phyloP scores from a whole-genome alignment of 306 rosid genomes.

The Oemleria cerasiformis region DNA sequence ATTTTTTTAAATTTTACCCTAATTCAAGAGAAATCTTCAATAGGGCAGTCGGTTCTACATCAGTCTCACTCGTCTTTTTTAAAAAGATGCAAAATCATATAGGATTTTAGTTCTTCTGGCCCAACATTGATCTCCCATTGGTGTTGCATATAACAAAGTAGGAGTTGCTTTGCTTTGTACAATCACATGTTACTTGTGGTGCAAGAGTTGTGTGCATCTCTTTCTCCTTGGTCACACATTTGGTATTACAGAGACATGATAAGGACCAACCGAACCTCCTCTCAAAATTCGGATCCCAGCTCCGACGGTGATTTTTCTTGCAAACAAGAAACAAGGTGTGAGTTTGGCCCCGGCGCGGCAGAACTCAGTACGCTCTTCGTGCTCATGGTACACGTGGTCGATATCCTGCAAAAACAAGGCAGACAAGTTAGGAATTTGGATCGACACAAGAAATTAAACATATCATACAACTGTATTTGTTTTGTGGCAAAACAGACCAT shows the following conservation, averaged over 20 bases:
- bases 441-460: neutral
- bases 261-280: conserved; percentile 15
- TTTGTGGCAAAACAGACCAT: conserved; percentile 16
- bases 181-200: neutral
- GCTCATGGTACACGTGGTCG: conserved; percentile 21
- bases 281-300: conserved; percentile 24
- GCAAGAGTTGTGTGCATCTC: neutral
- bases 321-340: conserved; percentile 32
- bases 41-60: too few relatives aligned
- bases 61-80: too few relatives aligned
- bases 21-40: too few relatives aligned
- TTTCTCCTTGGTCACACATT: neutral
- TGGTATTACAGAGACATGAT: neutral
- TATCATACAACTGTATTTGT: too few relatives aligned
- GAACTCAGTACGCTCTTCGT: conserved; percentile 18
- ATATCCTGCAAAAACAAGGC: conserved; percentile 24
- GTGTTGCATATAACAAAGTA: too few relatives aligned
- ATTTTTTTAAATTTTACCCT: too few relatives aligned
- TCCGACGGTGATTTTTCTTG: conserved; percentile 28
- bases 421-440: neutral
- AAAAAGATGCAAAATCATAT: too few relatives aligned
- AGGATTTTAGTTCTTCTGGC: too few relatives aligned
- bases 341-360: conserved; percentile 13
- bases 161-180: neutral
- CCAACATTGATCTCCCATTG: too few relatives aligned